Base-by-base conservation (phyloP, 495 filamentous ascomycete genomes). In the Annulohypoxylon bovei region DNA sequence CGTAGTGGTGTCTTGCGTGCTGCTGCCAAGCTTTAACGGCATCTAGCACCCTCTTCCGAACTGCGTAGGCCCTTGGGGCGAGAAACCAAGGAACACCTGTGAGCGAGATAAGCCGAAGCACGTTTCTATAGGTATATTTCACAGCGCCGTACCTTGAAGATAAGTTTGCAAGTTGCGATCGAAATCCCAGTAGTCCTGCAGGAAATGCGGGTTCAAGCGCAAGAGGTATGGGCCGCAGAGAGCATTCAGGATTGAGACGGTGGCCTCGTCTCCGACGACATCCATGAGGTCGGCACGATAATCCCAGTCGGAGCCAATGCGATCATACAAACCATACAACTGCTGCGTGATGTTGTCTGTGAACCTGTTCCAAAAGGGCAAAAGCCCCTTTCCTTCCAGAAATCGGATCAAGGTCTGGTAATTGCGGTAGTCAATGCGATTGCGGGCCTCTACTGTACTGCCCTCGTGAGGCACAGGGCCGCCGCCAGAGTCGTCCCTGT, bases 211-310 rank as follows among this genome's bases (percentile, higher is more conserved):
- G 49, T 74, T 73, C 14, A 72, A 49, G 11, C 27, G 30, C 11
- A 78, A 60, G 4, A 79, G 67, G 30, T 69, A 46, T n/a, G 76
- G 72, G 6, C 77, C 77, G 42, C 72, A 78, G 16, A 79, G 65
- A 11, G 76, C 70, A 49, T 77, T 58, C 18, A 77, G 6, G 44
- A 73, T 65, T n/a, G 75, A 59, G 32, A 49, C 27, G 1, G 68
- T 77, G 11, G 37, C 61, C 18, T 77, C 71, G 12, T 77, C 72
- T 25, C 60, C 54, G 22, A 77, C 56, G 16, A 73, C 12, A 35
- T 73, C 57, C 65, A 76, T 76, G 33, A 79, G 16, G 55, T 79
- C 77, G 23, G 16, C 32, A 30, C 44, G 67, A 11, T 70, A 58
- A 1, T 35, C 47, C 70, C 75, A 77, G 9, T 68, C 59, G 1